Base-by-base conservation (phyloP, 2,329 filamentous ascomycete genomes). In the Trichophyton verrucosum region DNA sequence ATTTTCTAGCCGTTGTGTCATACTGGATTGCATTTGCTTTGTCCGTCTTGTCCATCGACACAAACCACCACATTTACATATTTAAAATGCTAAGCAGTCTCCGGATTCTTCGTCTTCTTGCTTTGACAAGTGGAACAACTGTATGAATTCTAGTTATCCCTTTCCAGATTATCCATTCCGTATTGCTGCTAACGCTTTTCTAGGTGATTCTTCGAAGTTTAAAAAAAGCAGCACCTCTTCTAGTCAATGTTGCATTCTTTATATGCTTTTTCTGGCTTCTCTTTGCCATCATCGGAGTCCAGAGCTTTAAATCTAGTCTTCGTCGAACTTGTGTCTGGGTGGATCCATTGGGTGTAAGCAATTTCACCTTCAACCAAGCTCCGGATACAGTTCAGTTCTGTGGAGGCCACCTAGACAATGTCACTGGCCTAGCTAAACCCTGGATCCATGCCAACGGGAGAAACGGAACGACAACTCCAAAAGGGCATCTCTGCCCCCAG, bases 61-160 rank as follows among this genome's bases (percentile, higher is more conserved):
- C 81, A 63, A 69, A 73, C 1, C 80, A 85, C 59, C 89, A 95
- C 69, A 73, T 97, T 6, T 95, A 91, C 67, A 82, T 97, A 6
- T 99, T 99, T 73, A 86, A 89, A 61, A 99, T 99, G 95, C 80
- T 99, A 62, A 96, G 91, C 70, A 96, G 91, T 74, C 80, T 99
- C 65, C 88, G 95, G 51, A 96, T 99, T 65, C 76, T 99, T 65
- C 85, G 94, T 63, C 81, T 99, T n/a, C 79, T 99, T 20, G 87
- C 89, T 58, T 82, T 99, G 58, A 99, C 94, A 1, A 91, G 91
- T 67, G 94, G 94, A 66, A 99, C 95, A 61, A 88, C 91, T 59
- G 88, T 91, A 76, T 30, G 56, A 61, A 30, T 7, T 38, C 33
- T 38, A 38, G 33, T 60, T 46, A 6, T 46, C 11, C 53, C 6